Evolutionary conservation across 352 stramenopile genomes (phyloP), one percentile per base, ranked within the genome.

Genomic region (Phytophthora nicotianae): DNA sequence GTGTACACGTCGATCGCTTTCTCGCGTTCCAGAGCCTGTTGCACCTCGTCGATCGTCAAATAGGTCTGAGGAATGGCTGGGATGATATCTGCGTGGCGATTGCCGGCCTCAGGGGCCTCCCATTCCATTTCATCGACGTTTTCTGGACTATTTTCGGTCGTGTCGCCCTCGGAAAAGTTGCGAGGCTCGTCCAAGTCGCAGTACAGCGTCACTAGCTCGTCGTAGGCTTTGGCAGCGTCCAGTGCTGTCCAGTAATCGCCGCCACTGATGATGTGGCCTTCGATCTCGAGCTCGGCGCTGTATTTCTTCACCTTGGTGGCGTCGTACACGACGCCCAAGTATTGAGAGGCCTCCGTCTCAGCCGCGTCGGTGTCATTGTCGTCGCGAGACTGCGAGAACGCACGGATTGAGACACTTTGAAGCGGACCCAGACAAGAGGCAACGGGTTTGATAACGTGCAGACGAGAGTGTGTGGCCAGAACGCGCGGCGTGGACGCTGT

Each of bases 181-280:
- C 85, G 75, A n/a, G 83, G 81, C 47, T 74, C 85, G 24, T 89
- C 81, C 47, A 86, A 55, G 49, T 91, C 86, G 57, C 83, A 91
- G 55, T 93, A 95, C 7, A 95, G 71, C 40, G 78, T 68, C 56
- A 95, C 84, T 13, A 95, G 70, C 58, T 95, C 84, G 51, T 95
- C 86, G 68, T 95, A 95, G 13, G 73, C 79, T 60, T 90, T 90
- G 48, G 83, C 86, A 11, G 86, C 86, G 35, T 95, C 86, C 32
- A 91, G 65, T 50, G 86, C 83, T 46, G 86, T 93, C 86, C 86
- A 95, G 48, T 81, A 92, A 51, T 92, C 77, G 17, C 86, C 86
- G n/a, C 83, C 86, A 37, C 77, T 84, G 66, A 95, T 90, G 23
- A 88, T 51, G 37, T 89, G 62, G 26, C 77, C 70, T 41, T 91